Evolutionary conservation across 345 rosid genomes (phyloP), one percentile per base, ranked within the genome.

Genomic region (Stellera chamaejasme): DNA sequence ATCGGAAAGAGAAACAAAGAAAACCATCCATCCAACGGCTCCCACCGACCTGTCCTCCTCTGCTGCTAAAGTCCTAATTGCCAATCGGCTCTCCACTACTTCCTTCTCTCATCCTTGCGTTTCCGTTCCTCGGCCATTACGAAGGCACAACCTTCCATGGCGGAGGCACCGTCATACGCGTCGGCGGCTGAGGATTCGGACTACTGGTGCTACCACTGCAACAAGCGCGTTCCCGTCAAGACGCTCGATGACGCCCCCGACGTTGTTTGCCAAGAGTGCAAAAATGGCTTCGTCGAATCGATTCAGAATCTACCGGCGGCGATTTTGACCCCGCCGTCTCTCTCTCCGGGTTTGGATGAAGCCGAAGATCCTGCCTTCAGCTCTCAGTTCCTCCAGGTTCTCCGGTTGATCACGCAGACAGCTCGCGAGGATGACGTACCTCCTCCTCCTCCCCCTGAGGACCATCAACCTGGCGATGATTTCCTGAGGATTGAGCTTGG

Each of bases 171-270:
- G 51, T 57, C 79, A 1, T 63, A 69, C 50, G 36, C 74, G 3
- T 59, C 66, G 46, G 69, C 68, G 7, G 28, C 73, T 60, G 65
- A 44, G 3, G 16, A 59, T 53, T 45, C 69, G 27, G 66, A 79
- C 50, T 73, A 81, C 62, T 87, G 95, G 95, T 87, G 95, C 62
- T 69, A 83, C 61, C 78, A 74, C 78, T 87, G 90, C 78, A 72
- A 76, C 45, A 87, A 83, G 61, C 82, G 81, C 62, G 95, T 87
- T 25, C 52, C 68, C 23, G 71, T 81, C 5, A 88, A 83, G 68
- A 74, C 81, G 52, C 62, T 70, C 13, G 75, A 72, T 15, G 67
- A 74, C 53, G 68, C 64, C 2, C 67, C 75, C 4, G 80, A 72
- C 48, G 61, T 76, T 59, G 65, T 83, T 19, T 87, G 95, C 68